phyloP scores from a whole-genome alignment of 2,329 filamentous ascomycete species.

The Ophiobolus disseminans region DNA sequence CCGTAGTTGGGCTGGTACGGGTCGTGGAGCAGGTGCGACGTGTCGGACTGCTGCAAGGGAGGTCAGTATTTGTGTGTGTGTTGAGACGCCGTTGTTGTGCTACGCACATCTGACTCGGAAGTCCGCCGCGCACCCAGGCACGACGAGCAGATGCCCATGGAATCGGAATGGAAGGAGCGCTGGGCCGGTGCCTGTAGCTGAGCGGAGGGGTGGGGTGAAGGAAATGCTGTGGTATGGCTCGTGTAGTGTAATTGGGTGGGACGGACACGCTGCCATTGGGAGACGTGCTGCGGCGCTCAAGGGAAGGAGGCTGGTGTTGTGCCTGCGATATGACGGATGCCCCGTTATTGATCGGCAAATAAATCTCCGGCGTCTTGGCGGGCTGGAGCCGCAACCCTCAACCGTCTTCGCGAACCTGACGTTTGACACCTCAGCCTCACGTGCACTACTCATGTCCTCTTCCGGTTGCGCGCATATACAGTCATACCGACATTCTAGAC shows the following conservation, averaged over 20 bases:
- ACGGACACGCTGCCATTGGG: slow-evolving; percentile 10
- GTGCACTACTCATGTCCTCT: slow-evolving; percentile 4
- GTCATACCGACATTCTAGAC: no score
- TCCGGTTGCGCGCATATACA: slow-evolving; percentile 8
- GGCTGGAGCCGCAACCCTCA: slow-evolving; percentile 17
- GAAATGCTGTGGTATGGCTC: slow-evolving; percentile 1
- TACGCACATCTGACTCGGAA: slow-evolving; percentile 54
- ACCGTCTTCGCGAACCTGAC: slow-evolving; percentile 9
- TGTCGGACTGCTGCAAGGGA: slow-evolving; percentile 53
- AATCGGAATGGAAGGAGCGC: slow-evolving; percentile 17
- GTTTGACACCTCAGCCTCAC: slow-evolving; percentile 10
- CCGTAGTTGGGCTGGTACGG: slow-evolving; percentile 56
- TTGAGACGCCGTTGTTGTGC: slow-evolving; percentile 8
- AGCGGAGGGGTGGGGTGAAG: slow-evolving; percentile 6
- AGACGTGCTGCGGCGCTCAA: slow-evolving; percentile 22
- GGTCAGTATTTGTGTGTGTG: slow-evolving; percentile 28
- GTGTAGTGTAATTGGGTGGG: slow-evolving; percentile 2
- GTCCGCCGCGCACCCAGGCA: slow-evolving; percentile 56
- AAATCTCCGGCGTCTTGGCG: slow-evolving; percentile 25
- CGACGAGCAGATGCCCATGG: slow-evolving; percentile 59
- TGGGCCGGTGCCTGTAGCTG: background rate
- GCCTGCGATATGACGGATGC: slow-evolving; percentile 9
- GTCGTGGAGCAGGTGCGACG: slow-evolving; percentile 55
- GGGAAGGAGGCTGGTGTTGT: slow-evolving; percentile 21
- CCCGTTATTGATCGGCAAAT: slow-evolving; percentile 17